Evolutionary conservation across 768 basidiomycete species (phyloP).

Genomic region (Calvatia gigantea): DNA sequence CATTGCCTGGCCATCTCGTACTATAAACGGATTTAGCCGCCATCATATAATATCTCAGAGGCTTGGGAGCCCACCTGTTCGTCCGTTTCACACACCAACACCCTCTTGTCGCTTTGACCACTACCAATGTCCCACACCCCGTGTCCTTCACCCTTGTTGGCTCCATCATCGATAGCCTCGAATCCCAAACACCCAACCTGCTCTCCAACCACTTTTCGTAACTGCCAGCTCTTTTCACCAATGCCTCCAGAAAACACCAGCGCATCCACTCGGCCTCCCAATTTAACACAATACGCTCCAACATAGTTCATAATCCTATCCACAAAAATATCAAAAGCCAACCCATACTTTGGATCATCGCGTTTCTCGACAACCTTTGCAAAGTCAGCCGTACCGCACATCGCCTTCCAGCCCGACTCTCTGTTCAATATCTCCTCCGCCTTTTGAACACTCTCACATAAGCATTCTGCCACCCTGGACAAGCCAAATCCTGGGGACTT

Average conservation of each 20-base stretch:
- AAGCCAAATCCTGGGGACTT: neutral
- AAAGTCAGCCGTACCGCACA: conserved; percentile 84
- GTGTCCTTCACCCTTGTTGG: conserved; percentile 38
- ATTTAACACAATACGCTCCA: conserved; percentile 73
- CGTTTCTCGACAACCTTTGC: conserved; percentile 55
- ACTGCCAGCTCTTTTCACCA: conserved; percentile 66
- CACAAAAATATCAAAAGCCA: conserved; percentile 78
- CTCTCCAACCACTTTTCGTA: conserved; percentile 56
- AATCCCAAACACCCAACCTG: conserved; percentile 63
- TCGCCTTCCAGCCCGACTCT: conserved; percentile 72
- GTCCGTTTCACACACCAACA: conserved; percentile 65
- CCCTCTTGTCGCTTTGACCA: conserved; percentile 27
- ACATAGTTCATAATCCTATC: conserved; percentile 74
- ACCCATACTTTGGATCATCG: conserved; percentile 29
- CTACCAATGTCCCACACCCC: conserved; percentile 42
- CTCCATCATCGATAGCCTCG: conserved; percentile 39
- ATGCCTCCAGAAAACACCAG: conserved; percentile 88
- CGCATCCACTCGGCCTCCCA: conserved; percentile 66
- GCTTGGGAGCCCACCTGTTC: conserved; percentile 49
- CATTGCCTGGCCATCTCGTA: conserved; percentile 40
- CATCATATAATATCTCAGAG: neutral
- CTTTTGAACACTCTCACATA: conserved; percentile 21
- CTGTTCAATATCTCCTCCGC: conserved; percentile 75
- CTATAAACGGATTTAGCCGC: neutral
- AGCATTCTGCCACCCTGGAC: neutral